phyloP scores from a whole-genome alignment of 2,329 filamentous ascomycete genomes.

The Monilinia aucupariae region DNA sequence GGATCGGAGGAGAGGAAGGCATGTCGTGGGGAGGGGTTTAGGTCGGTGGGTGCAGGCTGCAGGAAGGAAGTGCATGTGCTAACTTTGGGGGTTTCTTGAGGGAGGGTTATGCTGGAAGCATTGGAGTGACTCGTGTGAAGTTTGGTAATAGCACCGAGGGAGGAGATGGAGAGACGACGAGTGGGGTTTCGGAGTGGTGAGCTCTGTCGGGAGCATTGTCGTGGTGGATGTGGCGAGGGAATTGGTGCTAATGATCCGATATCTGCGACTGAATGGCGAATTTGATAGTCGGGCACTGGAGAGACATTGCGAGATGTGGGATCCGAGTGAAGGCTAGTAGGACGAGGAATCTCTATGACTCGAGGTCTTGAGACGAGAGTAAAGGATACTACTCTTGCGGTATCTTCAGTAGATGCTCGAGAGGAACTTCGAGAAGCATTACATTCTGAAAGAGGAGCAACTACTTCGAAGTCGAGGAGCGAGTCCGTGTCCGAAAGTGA shows the following conservation, averaged over 20 bases:
- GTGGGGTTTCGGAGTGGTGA: neutral
- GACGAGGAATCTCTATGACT: slow-evolving; percentile 38
- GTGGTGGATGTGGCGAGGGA: slow-evolving; percentile 1
- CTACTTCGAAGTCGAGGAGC: slow-evolving; percentile 40
- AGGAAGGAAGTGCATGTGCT: slow-evolving; percentile 8
- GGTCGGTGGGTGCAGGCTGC: slow-evolving; percentile 5
- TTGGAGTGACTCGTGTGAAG: slow-evolving; percentile 5
- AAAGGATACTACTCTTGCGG: slow-evolving; percentile 54
- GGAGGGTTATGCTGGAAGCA: neutral
- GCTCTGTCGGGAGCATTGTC: slow-evolving; percentile 3
- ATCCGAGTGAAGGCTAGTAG: slow-evolving; percentile 5
- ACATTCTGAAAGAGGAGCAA: slow-evolving; percentile 34
- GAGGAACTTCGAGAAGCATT: slow-evolving; percentile 28
- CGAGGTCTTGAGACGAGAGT: slow-evolving; percentile 55
- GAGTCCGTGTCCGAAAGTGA: slow-evolving; percentile 58
- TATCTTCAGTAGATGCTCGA: slow-evolving; percentile 44
- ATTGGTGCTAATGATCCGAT: slow-evolving; percentile 4
- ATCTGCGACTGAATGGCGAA: slow-evolving; percentile 10
- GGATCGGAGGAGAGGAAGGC: slow-evolving; percentile 32
- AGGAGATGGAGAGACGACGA: slow-evolving; percentile 24
- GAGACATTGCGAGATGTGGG: slow-evolving; percentile 7
- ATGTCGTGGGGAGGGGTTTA: slow-evolving; percentile 17
- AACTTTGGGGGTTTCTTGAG: slow-evolving; percentile 9
- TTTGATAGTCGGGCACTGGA: slow-evolving; percentile 6
- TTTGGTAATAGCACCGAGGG: slow-evolving; percentile 13